Percentiles rank a stretch among this genome's conserved stretches.
Conservation (phyloP, 768 basidiomycete species). For the Suillus bovinus region DNA sequence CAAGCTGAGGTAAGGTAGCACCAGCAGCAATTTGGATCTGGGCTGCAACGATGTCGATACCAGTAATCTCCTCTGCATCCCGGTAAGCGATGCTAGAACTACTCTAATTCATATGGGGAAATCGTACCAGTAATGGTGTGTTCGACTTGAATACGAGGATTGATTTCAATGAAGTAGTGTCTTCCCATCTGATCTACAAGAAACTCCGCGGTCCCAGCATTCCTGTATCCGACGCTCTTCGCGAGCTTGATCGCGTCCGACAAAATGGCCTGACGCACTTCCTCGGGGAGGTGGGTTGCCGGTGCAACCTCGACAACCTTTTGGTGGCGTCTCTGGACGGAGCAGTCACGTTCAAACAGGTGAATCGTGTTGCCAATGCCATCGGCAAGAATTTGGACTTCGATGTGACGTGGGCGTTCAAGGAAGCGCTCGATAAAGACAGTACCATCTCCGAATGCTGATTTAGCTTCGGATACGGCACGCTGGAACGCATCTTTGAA, state of each 20-base stretch:
- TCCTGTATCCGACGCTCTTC: conserved; percentile 90
- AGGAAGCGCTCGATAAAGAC: conserved; percentile 99
- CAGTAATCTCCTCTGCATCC: conserved; percentile 92
- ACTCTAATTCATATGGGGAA: conserved; percentile 3
- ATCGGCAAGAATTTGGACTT: conserved; percentile 95
- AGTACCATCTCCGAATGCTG: conserved; percentile 97
- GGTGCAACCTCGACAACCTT: conserved; percentile 99
- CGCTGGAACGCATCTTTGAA: conserved; percentile 90
- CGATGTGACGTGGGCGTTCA: conserved; percentile 96
- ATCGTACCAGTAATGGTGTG: conserved; percentile 93
- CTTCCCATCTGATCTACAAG: conserved; percentile 94
- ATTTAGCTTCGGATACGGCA: conserved; percentile 92
- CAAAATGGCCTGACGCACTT: conserved; percentile 85
- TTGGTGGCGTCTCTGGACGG: conserved; percentile 96
- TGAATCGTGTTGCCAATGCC: conserved; percentile 92
- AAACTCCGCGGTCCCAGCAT: conserved; percentile 98
- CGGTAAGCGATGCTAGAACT: conserved; percentile 6
- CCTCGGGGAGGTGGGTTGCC: conserved; percentile 90
- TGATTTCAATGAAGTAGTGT: conserved; percentile 99
- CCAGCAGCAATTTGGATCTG: conserved; percentile 99
- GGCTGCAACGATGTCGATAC: conserved; percentile 98
- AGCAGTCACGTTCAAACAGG: conserved; percentile 98
- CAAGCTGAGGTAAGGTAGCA: conserved; percentile 92
- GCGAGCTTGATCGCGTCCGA: conserved; percentile 93
- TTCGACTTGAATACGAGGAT: conserved; percentile 99